Percentiles rank a stretch among this genome's conserved stretches.
These are phyloP conservation scores for Neurospora sp. DNA, from an alignment of 495 filamentous ascomycete genomes.

Conservation along the genomic window DNA sequence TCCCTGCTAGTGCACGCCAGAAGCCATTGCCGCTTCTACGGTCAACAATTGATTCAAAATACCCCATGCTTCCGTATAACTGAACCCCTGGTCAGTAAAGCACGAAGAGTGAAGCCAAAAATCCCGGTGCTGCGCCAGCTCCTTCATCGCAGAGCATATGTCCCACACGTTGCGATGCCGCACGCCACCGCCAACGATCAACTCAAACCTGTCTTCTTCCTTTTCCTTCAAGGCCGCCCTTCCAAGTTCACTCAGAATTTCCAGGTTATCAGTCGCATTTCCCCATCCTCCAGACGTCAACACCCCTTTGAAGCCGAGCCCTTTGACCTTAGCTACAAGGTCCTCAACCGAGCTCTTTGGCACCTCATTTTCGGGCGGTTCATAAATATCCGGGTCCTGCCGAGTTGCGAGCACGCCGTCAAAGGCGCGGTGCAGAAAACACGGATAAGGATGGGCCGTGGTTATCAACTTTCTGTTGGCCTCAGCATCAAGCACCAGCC, in stretches of 20 bases:
- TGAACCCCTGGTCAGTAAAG: background rate
- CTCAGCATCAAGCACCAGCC: conserved; percentile 18
- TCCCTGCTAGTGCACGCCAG: background rate
- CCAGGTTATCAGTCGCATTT: conserved; percentile 18
- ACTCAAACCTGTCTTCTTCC: conserved; percentile 14
- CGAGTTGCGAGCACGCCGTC: conserved; percentile 22
- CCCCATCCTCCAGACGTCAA: conserved; percentile 34
- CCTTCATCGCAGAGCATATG: background rate
- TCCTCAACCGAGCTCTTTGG: background rate
- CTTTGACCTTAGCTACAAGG: conserved; percentile 16
- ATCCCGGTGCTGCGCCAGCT: conserved; percentile 1
- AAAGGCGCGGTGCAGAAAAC: conserved; percentile 34
- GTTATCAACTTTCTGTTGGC: conserved; percentile 14
- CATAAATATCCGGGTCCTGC: background rate
- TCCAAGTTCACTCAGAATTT: conserved; percentile 18
- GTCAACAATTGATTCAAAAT: background rate
- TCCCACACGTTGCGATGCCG: conserved; percentile 20
- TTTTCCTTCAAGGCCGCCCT: background rate
- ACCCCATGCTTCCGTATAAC: background rate
- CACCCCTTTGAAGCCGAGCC: conserved; percentile 27
- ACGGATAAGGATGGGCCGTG: conserved; percentile 16
- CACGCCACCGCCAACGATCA: conserved; percentile 35
- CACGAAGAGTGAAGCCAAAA: conserved; percentile 29
- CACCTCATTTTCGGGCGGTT: background rate
- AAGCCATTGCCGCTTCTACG: background rate